Conservation (phyloP, 768 basidiomycete species). For the Suillus spraguei region DNA sequence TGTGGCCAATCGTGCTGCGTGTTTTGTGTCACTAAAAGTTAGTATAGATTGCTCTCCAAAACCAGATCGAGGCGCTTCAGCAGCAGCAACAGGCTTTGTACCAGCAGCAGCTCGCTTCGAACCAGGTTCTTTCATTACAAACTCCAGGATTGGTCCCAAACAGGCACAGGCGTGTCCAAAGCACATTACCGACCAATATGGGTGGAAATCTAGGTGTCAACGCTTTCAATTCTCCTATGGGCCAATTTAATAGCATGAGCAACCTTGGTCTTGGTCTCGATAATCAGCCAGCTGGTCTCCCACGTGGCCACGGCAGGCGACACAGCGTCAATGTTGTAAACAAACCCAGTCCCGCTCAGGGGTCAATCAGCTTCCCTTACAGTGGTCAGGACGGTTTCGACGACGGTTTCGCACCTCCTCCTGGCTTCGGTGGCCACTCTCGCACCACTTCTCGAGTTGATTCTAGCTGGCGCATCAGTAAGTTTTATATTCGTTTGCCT, state of each 20-base stretch:
- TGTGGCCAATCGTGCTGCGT: slow-evolving; percentile 17
- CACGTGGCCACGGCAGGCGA: slow-evolving; percentile 84
- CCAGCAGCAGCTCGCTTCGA: slow-evolving; percentile 88
- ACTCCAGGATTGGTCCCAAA: slow-evolving; percentile 72
- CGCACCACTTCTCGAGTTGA: slow-evolving; percentile 76
- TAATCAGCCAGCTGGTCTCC: slow-evolving; percentile 63
- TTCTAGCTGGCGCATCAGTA: slow-evolving; percentile 89
- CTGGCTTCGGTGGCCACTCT: slow-evolving; percentile 66
- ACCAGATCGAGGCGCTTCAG: slow-evolving; percentile 86
- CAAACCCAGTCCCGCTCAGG: slow-evolving; percentile 56
- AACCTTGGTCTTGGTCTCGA: slow-evolving; percentile 62
- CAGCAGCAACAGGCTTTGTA: slow-evolving; percentile 90
- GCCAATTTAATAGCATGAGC: slow-evolving; percentile 61
- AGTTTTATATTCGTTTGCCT: slow-evolving; percentile 32
- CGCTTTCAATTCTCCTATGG: slow-evolving; percentile 46
- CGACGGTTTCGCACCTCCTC: slow-evolving; percentile 72
- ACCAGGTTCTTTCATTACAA: slow-evolving; percentile 80
- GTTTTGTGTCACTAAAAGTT: slow-evolving; percentile 15
- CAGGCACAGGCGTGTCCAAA: slow-evolving; percentile 87
- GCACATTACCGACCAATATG: slow-evolving; percentile 69
- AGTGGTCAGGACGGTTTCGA: slow-evolving; percentile 70
- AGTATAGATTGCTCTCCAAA: slow-evolving; percentile 81
- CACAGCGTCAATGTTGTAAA: slow-evolving; percentile 93
- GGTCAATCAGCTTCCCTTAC: slow-evolving; percentile 53
- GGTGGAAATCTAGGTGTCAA: slow-evolving; percentile 46